Base-by-base conservation (phyloP, 2,329 filamentous ascomycete species). In the Exserohilum rostratum region DNA sequence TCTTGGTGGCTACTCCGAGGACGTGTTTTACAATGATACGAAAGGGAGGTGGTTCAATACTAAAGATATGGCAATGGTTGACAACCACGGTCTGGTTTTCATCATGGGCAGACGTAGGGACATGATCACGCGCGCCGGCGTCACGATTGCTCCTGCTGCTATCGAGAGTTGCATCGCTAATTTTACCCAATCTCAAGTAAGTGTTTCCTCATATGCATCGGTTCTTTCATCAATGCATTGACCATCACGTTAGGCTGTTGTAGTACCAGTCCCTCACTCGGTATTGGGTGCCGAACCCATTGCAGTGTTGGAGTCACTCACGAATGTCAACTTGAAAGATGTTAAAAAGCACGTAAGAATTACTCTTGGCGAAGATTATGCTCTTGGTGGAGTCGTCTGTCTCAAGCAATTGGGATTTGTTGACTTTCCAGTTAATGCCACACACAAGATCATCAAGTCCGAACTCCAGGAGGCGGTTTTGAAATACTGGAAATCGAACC, bases 1-100 rank as follows among this genome's bases (percentile, higher is more conserved):
- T n/a, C 37, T 49, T 3, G 27, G 37, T 6, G 46, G 46, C 5
- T n/a, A 31, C 31, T 49, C 46, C 22, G 46, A 49, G 17, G 37
- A 31, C 10, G 30, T 29, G 3, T 49, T 49, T 17, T 49, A 49
- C 15, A 12, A 49, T 25, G 46, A 49, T 17, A 10, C 9, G 6
- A 30, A 49, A 33, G 46, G 46, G 10, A 18, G 37, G 37, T 49
- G 46, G 46, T 49, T 49, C 20, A 33, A 31, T 9, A 49, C 46
- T 5, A 20, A 27, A 25, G 46, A 49, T 17, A 42, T 29, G 10
- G 46, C 46, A n/a, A 49, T 42, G 25, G 42, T 49, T 20, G 46
- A 42, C 17, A 13, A 15, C 46, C 33, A 33, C 6, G 46, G 46
- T 12, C n/a, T 49, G 20, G 15, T 49, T 1, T 49, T 31, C 27